Evolutionary conservation across 2,329 filamentous ascomycete genomes (phyloP), one percentile per base, ranked within the genome.

Genomic region (Ophiocordyceps camponoti-leonardi): DNA sequence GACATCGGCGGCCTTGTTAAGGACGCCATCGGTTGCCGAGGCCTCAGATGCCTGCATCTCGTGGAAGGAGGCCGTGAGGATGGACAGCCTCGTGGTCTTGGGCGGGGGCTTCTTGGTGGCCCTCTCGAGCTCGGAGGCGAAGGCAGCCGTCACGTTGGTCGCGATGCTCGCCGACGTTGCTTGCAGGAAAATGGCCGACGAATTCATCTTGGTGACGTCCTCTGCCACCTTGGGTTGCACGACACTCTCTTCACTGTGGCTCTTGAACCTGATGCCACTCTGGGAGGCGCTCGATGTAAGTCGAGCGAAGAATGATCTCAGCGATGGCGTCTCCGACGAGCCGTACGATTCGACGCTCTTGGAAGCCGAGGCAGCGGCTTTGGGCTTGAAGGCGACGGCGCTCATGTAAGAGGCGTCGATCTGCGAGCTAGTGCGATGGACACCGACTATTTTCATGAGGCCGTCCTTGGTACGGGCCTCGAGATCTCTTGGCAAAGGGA

Each of bases 91-190:
- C 0, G 92, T 93, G 12, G 74, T 75, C 58, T 86, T 94, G 1
- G 92, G 92, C 0, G 93, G 92, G 3, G 88, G 86, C 57, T 98
- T 98, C 65, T 96, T 95, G 1, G 93, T 98, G 16, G 93, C 92
- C 49, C 93, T 78, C 64, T 96, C 87, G 12, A 98, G 74, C 59
- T 98, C 93, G 1, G 80, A 73, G 3, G 86, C 79, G 54, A 96
- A 86, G 37, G 71, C 76, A 28, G 74, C 66, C 19, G 75, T 69
- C 1, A 95, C 79, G 42, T 75, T 83, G 0, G 88, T 94, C 53
- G 78, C 75, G 30, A 96, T 79, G 42, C 77, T 75, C 28, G 90
- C 88, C 10, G 87, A 88, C 42, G 84, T 94, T 19, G 94, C 83
- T 43, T 87, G 77, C 19, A 98, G 68, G 59, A 94, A 96, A 30